Evolutionary conservation across 257 asterid genomes (phyloP), one percentile per base, ranked within the genome.

Genomic region (Capsicum pubescens): DNA sequence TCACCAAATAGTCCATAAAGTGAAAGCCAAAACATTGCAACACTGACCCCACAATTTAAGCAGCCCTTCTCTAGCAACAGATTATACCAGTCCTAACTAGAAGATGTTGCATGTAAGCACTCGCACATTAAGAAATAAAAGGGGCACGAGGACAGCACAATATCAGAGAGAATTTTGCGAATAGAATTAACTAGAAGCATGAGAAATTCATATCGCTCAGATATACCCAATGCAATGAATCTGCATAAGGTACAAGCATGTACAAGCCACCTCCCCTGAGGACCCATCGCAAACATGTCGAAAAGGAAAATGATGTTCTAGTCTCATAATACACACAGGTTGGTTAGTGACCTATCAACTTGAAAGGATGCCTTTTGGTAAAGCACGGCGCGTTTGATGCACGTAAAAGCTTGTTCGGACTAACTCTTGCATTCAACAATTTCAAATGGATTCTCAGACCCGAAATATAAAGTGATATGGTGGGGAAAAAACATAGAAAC

Each of bases 51-150:
- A 77, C 81, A 77, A 77, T 17, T 77, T 77, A 26, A 54, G 50
- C 46, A 77, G 15, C 81, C 64, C 21, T 55, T 77, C 15, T 77
- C 48, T 54, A 46, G 14, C 5, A 50, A 12, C 35, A 56, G 60
- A 74, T 74, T 42, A 74, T 74, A 54, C 32, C 54, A 77, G 81
- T 77, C 81, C 21, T 8, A 76, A 54, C 81, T 26, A 54, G 64
- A n/a, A 76, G 64, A 26, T 54, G 81, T 77, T 32, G 81, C 64
- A 77, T 77, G 81, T 74, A 21, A 50, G 17, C 44, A 74, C 81
- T 50, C 15, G 13, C 61, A 21, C 59, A 21, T 8, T 12, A 77
- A 32, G 26, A 52, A 74, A 52, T 52, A 77, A 35, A 77, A 26
- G 6, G 77, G 64, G 26, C 3, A 54, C 39, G 15, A 54, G 48